Percentiles rank a stretch among this genome's conserved stretches.
These are phyloP conservation scores for Luzula sylvatica DNA, from an alignment of 176 grass and related monocot genomes.

Conservation along the genomic window DNA sequence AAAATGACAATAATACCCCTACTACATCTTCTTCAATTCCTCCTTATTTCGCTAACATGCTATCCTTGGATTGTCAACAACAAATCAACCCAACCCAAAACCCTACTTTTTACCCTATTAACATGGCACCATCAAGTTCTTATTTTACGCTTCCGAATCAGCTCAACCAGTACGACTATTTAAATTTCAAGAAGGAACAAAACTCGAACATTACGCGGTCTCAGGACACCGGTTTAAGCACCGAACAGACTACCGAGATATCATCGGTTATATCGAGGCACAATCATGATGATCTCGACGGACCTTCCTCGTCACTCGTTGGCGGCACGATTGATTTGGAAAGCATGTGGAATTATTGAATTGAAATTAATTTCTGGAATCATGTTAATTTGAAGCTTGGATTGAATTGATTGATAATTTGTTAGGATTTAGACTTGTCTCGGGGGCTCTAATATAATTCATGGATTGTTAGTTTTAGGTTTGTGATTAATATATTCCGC, in stretches of 20 bases:
- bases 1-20: slow-evolving; percentile 1
- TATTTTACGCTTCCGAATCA: slow-evolving; percentile 1
- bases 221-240: slow-evolving; percentile 13
- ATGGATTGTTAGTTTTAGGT: slow-evolving; percentile 1
- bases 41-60: slow-evolving; percentile 16
- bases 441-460: slow-evolving; percentile 1
- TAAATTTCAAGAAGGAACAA: slow-evolving; percentile 26
- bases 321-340: slow-evolving; percentile 16
- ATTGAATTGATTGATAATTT: slow-evolving; percentile 2
- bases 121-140: slow-evolving; percentile 15
- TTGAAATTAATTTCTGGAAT: neutral
- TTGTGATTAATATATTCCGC: slow-evolving; percentile 6
- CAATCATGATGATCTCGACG: slow-evolving; percentile 19
- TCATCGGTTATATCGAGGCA: slow-evolving; percentile 23
- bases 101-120: slow-evolving; percentile 19
- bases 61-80: slow-evolving; percentile 13
- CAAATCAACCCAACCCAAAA: slow-evolving; percentile 15
- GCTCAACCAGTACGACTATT: slow-evolving; percentile 5
- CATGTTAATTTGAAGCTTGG: slow-evolving; percentile 1
- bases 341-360: slow-evolving; percentile 27
- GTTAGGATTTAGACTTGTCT: slow-evolving; percentile 17
- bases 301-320: slow-evolving; percentile 3
- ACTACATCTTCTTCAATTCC: slow-evolving; percentile 3
- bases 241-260: slow-evolving; percentile 23
- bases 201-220: slow-evolving; percentile 17